Evolutionary conservation across 2,329 filamentous ascomycete species (phyloP).

Genomic region (Herpotrichia juniperi): DNA sequence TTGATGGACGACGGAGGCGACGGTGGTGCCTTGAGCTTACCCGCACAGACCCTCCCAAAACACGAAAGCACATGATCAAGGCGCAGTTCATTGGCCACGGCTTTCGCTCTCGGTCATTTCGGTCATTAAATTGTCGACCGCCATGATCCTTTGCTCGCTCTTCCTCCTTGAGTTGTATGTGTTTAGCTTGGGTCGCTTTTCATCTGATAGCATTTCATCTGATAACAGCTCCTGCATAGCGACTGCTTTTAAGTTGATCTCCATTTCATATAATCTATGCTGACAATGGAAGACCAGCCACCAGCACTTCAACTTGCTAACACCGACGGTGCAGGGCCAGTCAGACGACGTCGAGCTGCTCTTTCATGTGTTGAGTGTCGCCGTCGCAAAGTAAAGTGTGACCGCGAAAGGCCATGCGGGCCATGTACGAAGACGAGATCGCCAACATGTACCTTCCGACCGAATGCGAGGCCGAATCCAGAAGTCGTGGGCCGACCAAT

Average conservation of each 20-base stretch:
- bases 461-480: not conserved
- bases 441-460: constrained; percentile 32
- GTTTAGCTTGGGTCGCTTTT: too few species aligned
- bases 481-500: not conserved
- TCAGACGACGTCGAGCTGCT: constrained; percentile 33
- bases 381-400: constrained; percentile 37
- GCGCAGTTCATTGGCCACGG: not conserved
- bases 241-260: too few species aligned
- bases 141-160: too few species aligned
- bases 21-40: constrained; percentile 20
- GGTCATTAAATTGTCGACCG: too few species aligned
- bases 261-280: not conserved
- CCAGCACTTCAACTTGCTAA: constrained; percentile 18
- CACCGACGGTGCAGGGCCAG: constrained; percentile 22
- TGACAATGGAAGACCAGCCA: constrained; percentile 4
- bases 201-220: too few species aligned
- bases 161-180: too few species aligned
- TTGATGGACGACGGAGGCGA: not conserved
- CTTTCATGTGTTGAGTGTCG: constrained; percentile 39
- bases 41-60: constrained; percentile 22
- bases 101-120: not conserved
- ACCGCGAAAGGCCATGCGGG: constrained; percentile 31
- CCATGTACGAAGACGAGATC: constrained; percentile 28
- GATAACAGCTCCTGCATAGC: too few species aligned
- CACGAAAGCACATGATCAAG: constrained; percentile 28